phyloP scores from a whole-genome alignment of 129 eudicot genomes.

The Helianthus annuus region DNA sequence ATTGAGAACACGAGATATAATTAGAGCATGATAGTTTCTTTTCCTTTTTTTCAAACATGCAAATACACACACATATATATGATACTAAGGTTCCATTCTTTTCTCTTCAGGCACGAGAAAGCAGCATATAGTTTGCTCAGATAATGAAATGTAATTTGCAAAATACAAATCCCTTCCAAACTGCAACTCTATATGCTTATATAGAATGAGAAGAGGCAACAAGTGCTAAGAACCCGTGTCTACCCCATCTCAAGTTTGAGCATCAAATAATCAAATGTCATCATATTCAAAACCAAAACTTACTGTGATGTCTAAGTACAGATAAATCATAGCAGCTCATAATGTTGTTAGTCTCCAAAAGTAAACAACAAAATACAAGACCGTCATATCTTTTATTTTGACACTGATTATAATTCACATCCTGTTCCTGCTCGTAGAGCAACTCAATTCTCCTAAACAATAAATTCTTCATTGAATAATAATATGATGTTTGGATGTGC shows the following conservation, averaged over 20 bases:
- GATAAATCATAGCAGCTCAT: neutral
- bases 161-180: neutral
- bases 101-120: neutral
- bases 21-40: neutral
- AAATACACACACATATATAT: neutral
- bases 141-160: neutral
- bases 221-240: neutral
- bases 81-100: neutral
- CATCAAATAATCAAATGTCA: neutral
- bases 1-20: constrained; percentile 6
- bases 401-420: neutral
- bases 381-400: neutral
- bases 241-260: constrained; percentile 4
- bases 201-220: neutral
- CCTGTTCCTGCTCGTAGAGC: neutral
- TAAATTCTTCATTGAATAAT: neutral
- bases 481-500: constrained; percentile 6
- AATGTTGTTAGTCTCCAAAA: neutral
- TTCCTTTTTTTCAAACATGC: neutral
- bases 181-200: neutral
- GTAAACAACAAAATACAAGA: neutral
- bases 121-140: neutral
- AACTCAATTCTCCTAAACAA: neutral
- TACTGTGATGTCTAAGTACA: neutral
- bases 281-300: constrained; percentile 2